phyloP scores from a whole-genome alignment of 2,329 filamentous ascomycete genomes.

The Scedosporium apiospermum region DNA sequence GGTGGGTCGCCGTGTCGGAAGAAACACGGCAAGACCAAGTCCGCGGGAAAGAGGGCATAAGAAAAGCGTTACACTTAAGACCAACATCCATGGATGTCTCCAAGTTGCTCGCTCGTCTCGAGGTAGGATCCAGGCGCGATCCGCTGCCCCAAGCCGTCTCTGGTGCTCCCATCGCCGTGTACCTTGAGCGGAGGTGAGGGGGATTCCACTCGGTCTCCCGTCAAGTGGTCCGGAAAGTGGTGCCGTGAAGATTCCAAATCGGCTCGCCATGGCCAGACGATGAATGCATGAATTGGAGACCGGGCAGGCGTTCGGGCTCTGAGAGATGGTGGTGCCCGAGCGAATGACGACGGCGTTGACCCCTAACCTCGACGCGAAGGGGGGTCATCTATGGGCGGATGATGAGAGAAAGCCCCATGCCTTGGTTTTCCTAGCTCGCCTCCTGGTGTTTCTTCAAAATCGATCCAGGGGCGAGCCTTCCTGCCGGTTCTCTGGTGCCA shows the following conservation, averaged over 20 bases:
- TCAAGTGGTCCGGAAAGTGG: background rate
- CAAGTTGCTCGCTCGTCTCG: background rate
- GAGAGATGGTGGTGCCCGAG: background rate
- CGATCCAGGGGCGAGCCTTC: background rate
- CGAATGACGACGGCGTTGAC: background rate
- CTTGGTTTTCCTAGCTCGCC: background rate
- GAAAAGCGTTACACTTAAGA: background rate
- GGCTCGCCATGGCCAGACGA: background rate
- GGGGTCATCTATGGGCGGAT: background rate
- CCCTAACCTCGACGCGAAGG: background rate
- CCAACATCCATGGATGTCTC: background rate
- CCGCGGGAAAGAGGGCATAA: background rate
- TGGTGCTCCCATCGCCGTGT: background rate
- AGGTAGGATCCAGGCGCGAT: background rate
- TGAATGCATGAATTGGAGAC: background rate
- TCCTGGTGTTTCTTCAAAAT: background rate
- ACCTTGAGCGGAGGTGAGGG: background rate
- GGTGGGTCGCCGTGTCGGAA: background rate
- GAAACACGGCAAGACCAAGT: background rate
- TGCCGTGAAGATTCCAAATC: background rate
- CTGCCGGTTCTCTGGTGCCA: background rate
- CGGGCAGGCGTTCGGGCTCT: background rate
- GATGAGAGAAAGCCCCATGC: too few relatives aligned
- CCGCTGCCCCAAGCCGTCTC: background rate
- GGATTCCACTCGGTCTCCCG: background rate